Percentiles rank a stretch among this genome's conserved stretches.
Evolutionary conservation across 2,329 filamentous ascomycete genomes (phyloP).

Genomic region (Dothistroma septosporum): DNA sequence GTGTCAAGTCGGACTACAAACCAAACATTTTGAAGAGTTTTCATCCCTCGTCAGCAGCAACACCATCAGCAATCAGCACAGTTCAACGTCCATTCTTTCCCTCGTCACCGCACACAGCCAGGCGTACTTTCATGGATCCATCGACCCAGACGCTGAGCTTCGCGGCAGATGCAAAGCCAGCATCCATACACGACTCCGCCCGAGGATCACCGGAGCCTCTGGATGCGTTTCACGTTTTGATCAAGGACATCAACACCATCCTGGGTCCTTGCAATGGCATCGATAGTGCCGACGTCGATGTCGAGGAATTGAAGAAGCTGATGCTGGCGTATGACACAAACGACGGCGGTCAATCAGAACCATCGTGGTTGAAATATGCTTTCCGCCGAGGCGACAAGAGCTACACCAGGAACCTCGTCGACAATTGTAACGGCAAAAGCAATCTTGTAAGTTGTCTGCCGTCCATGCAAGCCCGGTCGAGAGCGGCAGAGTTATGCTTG

Average conservation of each 20-base stretch:
- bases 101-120: background rate
- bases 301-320: conserved; percentile 63
- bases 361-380: conserved; percentile 67
- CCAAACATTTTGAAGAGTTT: background rate
- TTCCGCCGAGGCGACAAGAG: conserved; percentile 59
- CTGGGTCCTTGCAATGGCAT: conserved; percentile 79
- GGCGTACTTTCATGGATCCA: conserved; percentile 1
- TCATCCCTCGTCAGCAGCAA: background rate
- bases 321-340: conserved; percentile 72
- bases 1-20: background rate
- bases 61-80: background rate
- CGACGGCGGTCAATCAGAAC: conserved; percentile 47
- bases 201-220: conserved; percentile 25
- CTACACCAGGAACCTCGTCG: conserved; percentile 86
- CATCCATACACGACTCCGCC: conserved; percentile 28
- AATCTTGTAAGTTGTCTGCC: conserved; percentile 56
- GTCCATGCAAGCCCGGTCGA: background rate
- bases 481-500: background rate
- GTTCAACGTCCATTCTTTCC: background rate
- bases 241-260: conserved; percentile 61
- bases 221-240: conserved; percentile 25
- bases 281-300: conserved; percentile 75
- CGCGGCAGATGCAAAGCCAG: conserved; percentile 13
- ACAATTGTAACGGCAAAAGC: conserved; percentile 79
- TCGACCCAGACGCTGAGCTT: background rate